Evolutionary conservation across 345 rosid genomes (phyloP).

Genomic region (Eucalyptus grandis): DNA sequence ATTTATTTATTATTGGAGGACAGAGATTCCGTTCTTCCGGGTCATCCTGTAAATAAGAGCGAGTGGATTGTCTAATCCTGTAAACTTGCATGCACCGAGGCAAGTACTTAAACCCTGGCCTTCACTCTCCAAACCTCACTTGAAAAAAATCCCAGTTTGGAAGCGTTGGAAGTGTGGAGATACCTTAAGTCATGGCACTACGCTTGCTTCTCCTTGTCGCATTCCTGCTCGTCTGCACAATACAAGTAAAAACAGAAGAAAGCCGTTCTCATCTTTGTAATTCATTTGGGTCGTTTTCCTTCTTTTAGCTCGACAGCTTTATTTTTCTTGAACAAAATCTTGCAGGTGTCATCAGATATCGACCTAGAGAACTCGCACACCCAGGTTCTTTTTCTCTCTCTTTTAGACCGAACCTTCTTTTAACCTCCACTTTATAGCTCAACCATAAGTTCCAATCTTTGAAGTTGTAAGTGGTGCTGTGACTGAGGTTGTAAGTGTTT

Average conservation of each 20-base stretch:
- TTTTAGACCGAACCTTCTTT: background rate
- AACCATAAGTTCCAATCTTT: background rate
- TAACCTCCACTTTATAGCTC: background rate
- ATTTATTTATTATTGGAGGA: background rate
- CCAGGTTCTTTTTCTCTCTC: background rate
- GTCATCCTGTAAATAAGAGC: background rate
- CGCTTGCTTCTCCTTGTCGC: slow-evolving; percentile 3
- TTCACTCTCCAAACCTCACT: background rate
- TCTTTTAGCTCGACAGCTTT: background rate
- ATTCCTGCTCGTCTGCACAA: slow-evolving; percentile 8
- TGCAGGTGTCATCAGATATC: slow-evolving; percentile 31
- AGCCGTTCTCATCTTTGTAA: background rate
- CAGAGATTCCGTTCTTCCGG: background rate
- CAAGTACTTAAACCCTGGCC: background rate
- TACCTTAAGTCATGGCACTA: background rate
- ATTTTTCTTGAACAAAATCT: background rate
- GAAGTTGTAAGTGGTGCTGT: background rate
- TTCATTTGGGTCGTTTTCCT: background rate
- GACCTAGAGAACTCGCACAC: background rate
- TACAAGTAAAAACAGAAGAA: background rate
- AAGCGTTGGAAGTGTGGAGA: background rate
- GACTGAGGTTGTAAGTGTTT: background rate
- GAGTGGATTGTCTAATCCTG: background rate
- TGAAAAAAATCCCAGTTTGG: background rate
- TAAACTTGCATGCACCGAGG: background rate